phyloP scores from a whole-genome alignment of 2,329 filamentous ascomycete species.

The Scedosporium minutisporum region DNA sequence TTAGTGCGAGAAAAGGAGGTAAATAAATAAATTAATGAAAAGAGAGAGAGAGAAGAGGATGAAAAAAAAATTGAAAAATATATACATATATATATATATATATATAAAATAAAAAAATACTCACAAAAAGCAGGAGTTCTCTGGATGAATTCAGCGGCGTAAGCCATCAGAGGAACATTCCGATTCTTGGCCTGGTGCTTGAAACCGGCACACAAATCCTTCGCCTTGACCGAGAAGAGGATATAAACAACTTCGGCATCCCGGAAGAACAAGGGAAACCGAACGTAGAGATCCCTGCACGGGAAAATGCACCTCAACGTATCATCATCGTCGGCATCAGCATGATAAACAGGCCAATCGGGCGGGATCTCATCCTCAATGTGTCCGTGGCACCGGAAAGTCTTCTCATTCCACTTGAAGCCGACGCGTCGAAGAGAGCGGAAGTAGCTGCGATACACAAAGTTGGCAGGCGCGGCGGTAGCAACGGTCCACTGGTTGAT shows the following conservation, averaged over 20 bases:
- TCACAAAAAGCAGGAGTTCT: neutral
- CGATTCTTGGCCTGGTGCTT: neutral
- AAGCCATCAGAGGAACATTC: too few relatives aligned
- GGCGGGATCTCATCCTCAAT: neutral
- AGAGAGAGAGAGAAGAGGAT: neutral
- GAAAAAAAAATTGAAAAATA: neutral
- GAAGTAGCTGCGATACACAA: neutral
- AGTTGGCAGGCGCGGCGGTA: neutral
- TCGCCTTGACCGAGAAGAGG: neutral
- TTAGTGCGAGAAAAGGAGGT: neutral
- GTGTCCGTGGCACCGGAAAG: neutral
- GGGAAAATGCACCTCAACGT: neutral
- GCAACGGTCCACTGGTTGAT: neutral
- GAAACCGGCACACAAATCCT: neutral
- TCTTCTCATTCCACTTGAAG: neutral
- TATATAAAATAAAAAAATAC: neutral
- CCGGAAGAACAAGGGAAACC: neutral
- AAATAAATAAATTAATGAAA: neutral
- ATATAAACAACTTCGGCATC: neutral
- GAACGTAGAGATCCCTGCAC: neutral
- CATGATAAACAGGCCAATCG: neutral
- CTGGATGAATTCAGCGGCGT: too few relatives aligned
- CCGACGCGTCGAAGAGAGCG: neutral
- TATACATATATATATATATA: too few relatives aligned
- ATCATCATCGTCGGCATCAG: neutral